Evolutionary conservation across 1,139 yeast species (phyloP).

Genomic region (Arxiozyma heterogenica): DNA sequence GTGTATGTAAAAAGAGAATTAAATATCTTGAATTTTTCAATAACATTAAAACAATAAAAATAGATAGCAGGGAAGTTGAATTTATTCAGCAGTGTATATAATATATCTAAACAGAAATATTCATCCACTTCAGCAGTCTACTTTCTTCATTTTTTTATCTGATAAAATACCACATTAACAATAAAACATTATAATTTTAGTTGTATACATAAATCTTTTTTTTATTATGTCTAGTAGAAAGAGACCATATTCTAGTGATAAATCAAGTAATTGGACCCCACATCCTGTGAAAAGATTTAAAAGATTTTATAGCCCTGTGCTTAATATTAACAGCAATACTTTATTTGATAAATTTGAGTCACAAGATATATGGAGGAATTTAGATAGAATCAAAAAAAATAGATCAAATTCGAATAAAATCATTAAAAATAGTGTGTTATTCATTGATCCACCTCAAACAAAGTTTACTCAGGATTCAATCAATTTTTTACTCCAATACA

Average conservation of each 20-base stretch:
- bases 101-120: too few species aligned
- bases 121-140: neutral
- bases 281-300: constrained; percentile 3
- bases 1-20: neutral
- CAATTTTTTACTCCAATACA: constrained; percentile 12
- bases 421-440: constrained; percentile 17
- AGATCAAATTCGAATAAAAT: constrained; percentile 9
- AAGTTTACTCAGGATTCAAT: constrained; percentile 10
- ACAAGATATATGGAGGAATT: constrained; percentile 22
- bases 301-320: neutral
- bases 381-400: constrained; percentile 16
- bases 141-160: too few species aligned
- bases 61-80: neutral
- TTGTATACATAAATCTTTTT: neutral
- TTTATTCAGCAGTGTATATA: too few species aligned
- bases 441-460: constrained; percentile 10
- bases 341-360: constrained; percentile 8
- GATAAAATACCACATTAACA: neutral
- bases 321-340: too few species aligned
- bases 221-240: constrained; percentile 5
- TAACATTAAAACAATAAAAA: neutral
- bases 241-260: constrained; percentile 3
- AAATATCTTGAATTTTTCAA: neutral
- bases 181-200: neutral
- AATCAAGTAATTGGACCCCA: neutral